Conservation (phyloP, 2,329 filamentous ascomycete genomes). For the Truncatella angustata region DNA sequence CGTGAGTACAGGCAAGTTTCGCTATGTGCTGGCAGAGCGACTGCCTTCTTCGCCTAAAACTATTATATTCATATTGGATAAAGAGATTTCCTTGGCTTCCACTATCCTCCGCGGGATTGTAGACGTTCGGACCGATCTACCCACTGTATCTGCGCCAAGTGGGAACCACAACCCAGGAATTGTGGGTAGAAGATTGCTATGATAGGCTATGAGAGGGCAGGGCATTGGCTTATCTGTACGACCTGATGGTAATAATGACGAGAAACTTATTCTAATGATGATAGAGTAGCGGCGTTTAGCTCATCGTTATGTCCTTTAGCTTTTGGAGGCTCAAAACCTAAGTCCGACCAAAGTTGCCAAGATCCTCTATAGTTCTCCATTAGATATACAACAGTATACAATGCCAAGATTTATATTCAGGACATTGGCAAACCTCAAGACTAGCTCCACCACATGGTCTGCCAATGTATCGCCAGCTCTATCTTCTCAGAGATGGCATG, state of each 20-base stretch:
- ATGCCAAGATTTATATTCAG: background rate
- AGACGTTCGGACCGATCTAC: constrained; percentile 4
- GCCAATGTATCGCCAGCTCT: too few species aligned
- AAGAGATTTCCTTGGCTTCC: background rate
- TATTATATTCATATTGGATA: background rate
- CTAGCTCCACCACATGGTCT: too few species aligned
- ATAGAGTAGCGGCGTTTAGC: background rate
- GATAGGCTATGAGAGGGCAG: too few species aligned
- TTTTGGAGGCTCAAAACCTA: background rate
- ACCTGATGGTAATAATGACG: background rate
- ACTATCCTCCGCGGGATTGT: background rate
- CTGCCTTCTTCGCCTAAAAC: background rate
- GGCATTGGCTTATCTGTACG: background rate
- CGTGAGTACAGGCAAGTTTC: background rate
- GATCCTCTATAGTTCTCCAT: background rate
- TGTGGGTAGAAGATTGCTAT: background rate
- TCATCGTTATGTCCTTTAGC: too few species aligned
- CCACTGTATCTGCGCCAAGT: constrained; percentile 4
- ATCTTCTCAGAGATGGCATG: too few species aligned
- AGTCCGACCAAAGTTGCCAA: background rate
- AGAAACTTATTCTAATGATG: background rate
- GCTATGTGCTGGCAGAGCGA: background rate
- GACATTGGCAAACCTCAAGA: too few species aligned
- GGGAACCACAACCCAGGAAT: background rate
- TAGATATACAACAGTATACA: background rate